A percentile compares a stretch with the other conserved stretches of the same genome.
Evolutionary conservation across 345 rosid genomes (phyloP).

Genomic region (Trapa bicornis): DNA sequence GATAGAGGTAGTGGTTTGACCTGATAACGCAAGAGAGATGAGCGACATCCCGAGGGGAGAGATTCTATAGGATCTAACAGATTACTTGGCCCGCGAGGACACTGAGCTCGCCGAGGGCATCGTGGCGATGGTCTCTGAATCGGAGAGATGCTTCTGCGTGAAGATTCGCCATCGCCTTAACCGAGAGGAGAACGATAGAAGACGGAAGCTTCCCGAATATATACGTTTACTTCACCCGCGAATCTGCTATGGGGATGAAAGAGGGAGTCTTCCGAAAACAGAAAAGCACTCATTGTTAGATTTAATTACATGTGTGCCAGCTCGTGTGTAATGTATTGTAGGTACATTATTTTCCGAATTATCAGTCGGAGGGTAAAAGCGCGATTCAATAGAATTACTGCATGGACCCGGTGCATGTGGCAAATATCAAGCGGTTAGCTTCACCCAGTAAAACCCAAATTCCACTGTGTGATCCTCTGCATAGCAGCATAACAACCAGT

Average conservation of each 20-base stretch:
- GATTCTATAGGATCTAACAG: slow-evolving; percentile 44
- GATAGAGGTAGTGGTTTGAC: slow-evolving; percentile 18
- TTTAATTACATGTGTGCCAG: neutral
- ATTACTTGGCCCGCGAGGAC: slow-evolving; percentile 65
- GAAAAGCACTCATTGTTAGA: neutral
- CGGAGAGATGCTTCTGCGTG: slow-evolving; percentile 8
- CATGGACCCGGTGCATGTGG: too few relatives aligned
- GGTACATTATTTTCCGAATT: too few relatives aligned
- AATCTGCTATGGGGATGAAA: neutral
- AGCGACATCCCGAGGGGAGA: slow-evolving; percentile 65
- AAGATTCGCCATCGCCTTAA: slow-evolving; percentile 21
- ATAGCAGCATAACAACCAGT: too few relatives aligned
- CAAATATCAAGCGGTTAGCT: neutral
- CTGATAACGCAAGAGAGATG: slow-evolving; percentile 88
- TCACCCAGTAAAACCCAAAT: neutral
- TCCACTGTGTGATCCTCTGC: too few relatives aligned
- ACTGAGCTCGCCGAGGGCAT: slow-evolving; percentile 53
- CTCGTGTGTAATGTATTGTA: too few relatives aligned
- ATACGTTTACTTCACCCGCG: neutral
- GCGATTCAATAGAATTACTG: too few relatives aligned
- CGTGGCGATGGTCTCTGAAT: slow-evolving; percentile 49
- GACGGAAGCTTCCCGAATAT: neutral
- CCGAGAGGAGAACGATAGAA: neutral
- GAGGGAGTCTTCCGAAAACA: neutral
- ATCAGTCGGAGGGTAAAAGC: too few relatives aligned